Evolutionary conservation across 192 early-diverging fungal genomes (phyloP).

Genomic region (Diversispora epigaea): DNA sequence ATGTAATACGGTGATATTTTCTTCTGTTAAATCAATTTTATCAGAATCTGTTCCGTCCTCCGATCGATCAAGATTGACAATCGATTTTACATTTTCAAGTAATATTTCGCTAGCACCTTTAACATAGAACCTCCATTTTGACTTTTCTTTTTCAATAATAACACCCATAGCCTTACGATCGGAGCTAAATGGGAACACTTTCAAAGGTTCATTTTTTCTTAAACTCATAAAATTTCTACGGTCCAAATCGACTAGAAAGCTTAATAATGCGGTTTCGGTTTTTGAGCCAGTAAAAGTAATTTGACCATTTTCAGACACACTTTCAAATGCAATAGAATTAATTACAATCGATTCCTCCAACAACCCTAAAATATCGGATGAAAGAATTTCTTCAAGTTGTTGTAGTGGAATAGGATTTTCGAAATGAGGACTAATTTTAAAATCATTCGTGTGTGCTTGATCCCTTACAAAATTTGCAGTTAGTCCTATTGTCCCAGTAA

Average conservation of each 20-base stretch:
- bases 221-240: conserved; percentile 62
- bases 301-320: conserved; percentile 46
- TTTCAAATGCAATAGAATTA: conserved; percentile 79
- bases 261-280: conserved; percentile 90
- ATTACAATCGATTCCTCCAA: conserved; percentile 74
- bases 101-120: conserved; percentile 95
- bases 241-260: conserved; percentile 67
- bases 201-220: conserved; percentile 63
- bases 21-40: conserved; percentile 34
- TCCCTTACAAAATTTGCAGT: conserved; percentile 43
- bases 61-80: conserved; percentile 45
- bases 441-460: conserved; percentile 34
- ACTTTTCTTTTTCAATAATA: conserved; percentile 47
- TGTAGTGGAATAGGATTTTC: conserved; percentile 40
- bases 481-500: conserved; percentile 75
- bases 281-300: conserved; percentile 82
- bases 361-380: conserved; percentile 45
- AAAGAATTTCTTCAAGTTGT: conserved; percentile 48
- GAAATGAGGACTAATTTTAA: neutral
- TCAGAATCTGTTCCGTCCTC: conserved; percentile 27
- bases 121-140: conserved; percentile 72
- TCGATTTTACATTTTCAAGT: conserved; percentile 60
- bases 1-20: conserved; percentile 40
- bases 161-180: conserved; percentile 94
- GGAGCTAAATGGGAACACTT: conserved; percentile 88